Base-by-base conservation (phyloP, 805 yeast species). In the Spathaspora gorwiae region DNA sequence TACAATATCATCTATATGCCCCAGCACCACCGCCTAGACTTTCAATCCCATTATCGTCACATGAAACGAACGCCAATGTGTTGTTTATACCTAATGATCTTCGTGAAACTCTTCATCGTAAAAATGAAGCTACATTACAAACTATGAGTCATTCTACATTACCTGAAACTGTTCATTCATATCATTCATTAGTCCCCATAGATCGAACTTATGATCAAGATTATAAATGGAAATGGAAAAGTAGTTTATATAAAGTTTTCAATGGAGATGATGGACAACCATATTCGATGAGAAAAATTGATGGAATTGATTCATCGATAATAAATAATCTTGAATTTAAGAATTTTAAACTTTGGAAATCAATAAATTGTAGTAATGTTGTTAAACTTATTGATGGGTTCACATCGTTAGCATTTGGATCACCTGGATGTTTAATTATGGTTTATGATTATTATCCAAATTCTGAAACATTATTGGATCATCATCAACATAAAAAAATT, bases 381-480 rank as follows among this genome's bases (percentile, higher is more conserved):
- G 87, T 86, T 1, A 73, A 76, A 35, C 66, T 89, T 6, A 76
- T 79, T 37, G 97, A 90, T 59, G 89, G 94, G 6, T 92, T 94
- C 62, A 84, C 96, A 1, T 81, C 92, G 6, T 78, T 89, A 46
- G 84, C 89, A 5, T 94, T 94, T 68, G 92, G 88, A 37, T 94
- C 87, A 54, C 73, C 75, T 40, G 55, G 54, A 42, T 56, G 66
- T 11, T 72, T 94, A 46, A 76, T 89, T 36, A 69, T 90, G 37
- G 84, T 87, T 5, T 88, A 89, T 64, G 97, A 92, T 58, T 94
- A 81, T 61, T 87, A 77, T 62, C 97, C 99, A 24, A 71, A 80
- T 48, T 76, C 95, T 1, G 69, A 70, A 45, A 86, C 95, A 1
- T 66, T 92, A 40, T 68, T 72, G 46, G 96, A 89, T 49, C 72